A percentile compares a stretch with the other conserved stretches of the same genome.
phyloP scores from a whole-genome alignment of 1,284 basidiomycete genomes.

The Trichosporon coremiiforme region DNA sequence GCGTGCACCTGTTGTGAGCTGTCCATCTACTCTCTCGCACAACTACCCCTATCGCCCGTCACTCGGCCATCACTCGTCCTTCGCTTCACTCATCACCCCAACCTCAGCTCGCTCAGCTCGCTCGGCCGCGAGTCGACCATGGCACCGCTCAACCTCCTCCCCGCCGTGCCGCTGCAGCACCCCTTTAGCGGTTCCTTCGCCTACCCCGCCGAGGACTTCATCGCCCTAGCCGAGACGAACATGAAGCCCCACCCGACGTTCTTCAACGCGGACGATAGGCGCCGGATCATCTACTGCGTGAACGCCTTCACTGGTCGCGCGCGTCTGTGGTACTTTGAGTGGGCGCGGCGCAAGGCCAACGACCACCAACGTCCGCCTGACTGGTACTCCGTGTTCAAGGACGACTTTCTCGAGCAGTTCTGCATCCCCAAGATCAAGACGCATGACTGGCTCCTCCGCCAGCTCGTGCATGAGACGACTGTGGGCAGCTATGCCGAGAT shows the following conservation, averaged over 20 bases:
- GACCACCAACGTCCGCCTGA: neutral
- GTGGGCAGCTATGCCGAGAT: neutral
- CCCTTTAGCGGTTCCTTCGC: slow-evolving; percentile 7
- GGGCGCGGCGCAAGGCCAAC: neutral
- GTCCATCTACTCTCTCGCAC: neutral
- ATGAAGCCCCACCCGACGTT: slow-evolving; percentile 17
- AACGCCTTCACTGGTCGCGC: slow-evolving; percentile 13
- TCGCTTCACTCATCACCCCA: neutral
- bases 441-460: neutral
- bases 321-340: slow-evolving; percentile 10
- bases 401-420: slow-evolving; percentile 13
- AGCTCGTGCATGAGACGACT: slow-evolving; percentile 8
- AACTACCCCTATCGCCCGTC: neutral
- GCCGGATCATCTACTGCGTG: slow-evolving; percentile 17
- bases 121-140: neutral
- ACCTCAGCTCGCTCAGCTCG: neutral
- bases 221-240: slow-evolving; percentile 9
- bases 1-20: neutral
- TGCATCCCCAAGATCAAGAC: slow-evolving; percentile 7
- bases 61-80: too few species aligned
- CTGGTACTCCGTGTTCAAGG: slow-evolving; percentile 15
- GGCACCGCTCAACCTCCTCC: slow-evolving; percentile 12
- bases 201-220: slow-evolving; percentile 13
- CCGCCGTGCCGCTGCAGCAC: slow-evolving; percentile 1
- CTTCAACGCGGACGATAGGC: slow-evolving; percentile 13